phyloP scores from a whole-genome alignment of 495 filamentous ascomycete species.

The Penicillium taxi region DNA sequence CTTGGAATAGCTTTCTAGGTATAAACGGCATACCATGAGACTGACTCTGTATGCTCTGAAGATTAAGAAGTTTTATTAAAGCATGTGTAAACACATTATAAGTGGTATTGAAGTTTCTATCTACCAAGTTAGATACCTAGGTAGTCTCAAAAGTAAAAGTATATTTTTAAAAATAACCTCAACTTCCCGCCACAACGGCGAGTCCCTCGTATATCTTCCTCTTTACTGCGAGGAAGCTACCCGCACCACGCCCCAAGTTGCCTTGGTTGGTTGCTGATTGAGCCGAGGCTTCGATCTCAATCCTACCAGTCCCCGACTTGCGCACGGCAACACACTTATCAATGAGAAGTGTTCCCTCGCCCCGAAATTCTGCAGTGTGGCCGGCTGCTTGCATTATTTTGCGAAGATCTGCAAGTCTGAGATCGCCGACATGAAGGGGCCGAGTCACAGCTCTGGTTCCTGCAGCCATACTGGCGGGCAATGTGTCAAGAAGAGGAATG shows the following conservation, averaged over 20 bases:
- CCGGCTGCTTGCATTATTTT: conserved; percentile 73
- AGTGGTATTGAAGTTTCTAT: too few species aligned
- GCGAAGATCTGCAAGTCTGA: conserved; percentile 80
- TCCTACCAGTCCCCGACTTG: conserved; percentile 75
- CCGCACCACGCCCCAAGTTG: conserved; percentile 29
- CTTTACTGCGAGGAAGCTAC: conserved; percentile 70
- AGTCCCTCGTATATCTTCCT: conserved; percentile 76
- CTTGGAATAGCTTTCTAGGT: too few species aligned
- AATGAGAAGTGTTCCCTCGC: conserved; percentile 85
- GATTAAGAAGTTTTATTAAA: too few species aligned
- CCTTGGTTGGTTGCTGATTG: conserved; percentile 31
- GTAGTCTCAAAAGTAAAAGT: too few species aligned
- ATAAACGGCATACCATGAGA: too few species aligned
- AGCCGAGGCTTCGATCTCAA: conserved; percentile 79
- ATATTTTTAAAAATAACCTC: too few species aligned
- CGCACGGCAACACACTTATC: conserved; percentile 81
- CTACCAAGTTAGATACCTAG: too few species aligned
- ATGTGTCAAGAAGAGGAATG: conserved; percentile 64
- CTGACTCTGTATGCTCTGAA: too few species aligned
- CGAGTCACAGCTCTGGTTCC: conserved; percentile 71
- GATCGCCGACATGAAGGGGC: conserved; percentile 89
- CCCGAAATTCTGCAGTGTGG: conserved; percentile 85
- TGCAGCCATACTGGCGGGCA: conserved; percentile 68
- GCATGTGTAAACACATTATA: too few species aligned
- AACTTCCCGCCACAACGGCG: conserved; percentile 68